Conservation (phyloP, 139 green algal genomes). For the Auxenochlorella pyrenoidosa region DNA sequence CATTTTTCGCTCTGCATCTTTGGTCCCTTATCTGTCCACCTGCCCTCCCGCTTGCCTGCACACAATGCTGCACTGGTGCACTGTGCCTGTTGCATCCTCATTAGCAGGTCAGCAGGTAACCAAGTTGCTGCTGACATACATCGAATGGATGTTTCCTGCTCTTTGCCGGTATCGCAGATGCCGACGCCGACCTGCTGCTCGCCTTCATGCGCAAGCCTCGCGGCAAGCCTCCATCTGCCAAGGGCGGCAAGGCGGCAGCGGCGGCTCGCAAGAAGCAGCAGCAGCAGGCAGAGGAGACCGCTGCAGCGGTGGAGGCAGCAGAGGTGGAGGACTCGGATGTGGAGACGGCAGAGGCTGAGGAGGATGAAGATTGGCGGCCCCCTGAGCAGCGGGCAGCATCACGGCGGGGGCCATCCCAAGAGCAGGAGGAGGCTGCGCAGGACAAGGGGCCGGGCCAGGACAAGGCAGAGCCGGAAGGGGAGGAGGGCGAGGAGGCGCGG, state of each 20-base stretch:
- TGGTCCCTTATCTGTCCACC: too few species aligned
- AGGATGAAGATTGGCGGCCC: background rate
- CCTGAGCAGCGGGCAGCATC: background rate
- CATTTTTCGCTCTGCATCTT: too few species aligned
- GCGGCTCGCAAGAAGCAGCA: background rate
- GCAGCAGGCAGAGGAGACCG: background rate
- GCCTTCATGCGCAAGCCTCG: conserved; percentile 17
- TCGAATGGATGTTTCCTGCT: background rate
- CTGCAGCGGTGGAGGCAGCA: background rate
- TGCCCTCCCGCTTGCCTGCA: too few species aligned
- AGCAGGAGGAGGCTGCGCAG: background rate
- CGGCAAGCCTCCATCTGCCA: background rate
- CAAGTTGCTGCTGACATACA: too few species aligned
- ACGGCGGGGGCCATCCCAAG: background rate
- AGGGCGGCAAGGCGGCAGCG: background rate
- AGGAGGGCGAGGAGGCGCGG: background rate
- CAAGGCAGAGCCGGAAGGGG: background rate
- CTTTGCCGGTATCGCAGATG: background rate
- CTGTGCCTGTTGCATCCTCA: too few species aligned
- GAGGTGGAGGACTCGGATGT: background rate
- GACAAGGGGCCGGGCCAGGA: background rate
- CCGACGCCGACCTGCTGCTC: conserved; percentile 10
- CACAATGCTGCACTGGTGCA: too few species aligned
- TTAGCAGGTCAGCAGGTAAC: too few species aligned
- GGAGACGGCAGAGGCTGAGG: background rate